Evolutionary conservation across 768 basidiomycete species (phyloP).

Genomic region (Pleurotus cornucopiae): DNA sequence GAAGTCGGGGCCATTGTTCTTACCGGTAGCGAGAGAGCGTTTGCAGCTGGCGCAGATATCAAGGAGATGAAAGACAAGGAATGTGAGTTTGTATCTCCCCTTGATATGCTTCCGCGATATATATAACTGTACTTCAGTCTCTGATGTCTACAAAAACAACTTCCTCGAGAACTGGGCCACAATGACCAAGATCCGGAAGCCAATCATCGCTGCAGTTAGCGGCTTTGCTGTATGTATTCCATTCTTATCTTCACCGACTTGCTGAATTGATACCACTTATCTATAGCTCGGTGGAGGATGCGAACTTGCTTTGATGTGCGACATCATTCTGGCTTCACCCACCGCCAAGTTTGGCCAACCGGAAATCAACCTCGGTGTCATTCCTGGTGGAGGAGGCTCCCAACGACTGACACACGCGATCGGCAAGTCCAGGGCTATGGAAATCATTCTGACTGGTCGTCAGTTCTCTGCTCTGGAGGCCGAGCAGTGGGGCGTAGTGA

Average conservation of each 20-base stretch:
- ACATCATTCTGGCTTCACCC: conserved; percentile 89
- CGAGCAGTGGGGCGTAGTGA: conserved; percentile 82
- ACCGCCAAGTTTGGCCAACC: conserved; percentile 94
- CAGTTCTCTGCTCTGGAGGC: conserved; percentile 80
- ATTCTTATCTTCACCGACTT: neutral
- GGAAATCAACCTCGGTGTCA: conserved; percentile 92
- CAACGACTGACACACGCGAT: conserved; percentile 83
- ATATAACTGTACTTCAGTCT: conserved; percentile 37
- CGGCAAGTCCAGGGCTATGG: conserved; percentile 95
- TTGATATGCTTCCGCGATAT: neutral
- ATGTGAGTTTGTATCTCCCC: conserved; percentile 45
- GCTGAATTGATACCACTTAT: neutral
- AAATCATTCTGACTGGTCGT: conserved; percentile 86
- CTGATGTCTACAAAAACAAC: conserved; percentile 83
- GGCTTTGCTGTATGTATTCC: conserved; percentile 75
- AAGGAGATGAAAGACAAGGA: conserved; percentile 98
- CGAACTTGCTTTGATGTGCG: conserved; percentile 94
- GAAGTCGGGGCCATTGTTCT: conserved; percentile 81
- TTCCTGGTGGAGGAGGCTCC: conserved; percentile 92
- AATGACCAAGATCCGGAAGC: conserved; percentile 75
- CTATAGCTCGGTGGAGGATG: conserved; percentile 91
- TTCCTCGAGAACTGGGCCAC: conserved; percentile 85
- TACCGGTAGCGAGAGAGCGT: conserved; percentile 89
- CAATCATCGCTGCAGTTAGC: conserved; percentile 93
- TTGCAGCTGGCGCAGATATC: conserved; percentile 99